Conservation (phyloP, 2,329 filamentous ascomycete genomes). For the Penicillium sp. region DNA sequence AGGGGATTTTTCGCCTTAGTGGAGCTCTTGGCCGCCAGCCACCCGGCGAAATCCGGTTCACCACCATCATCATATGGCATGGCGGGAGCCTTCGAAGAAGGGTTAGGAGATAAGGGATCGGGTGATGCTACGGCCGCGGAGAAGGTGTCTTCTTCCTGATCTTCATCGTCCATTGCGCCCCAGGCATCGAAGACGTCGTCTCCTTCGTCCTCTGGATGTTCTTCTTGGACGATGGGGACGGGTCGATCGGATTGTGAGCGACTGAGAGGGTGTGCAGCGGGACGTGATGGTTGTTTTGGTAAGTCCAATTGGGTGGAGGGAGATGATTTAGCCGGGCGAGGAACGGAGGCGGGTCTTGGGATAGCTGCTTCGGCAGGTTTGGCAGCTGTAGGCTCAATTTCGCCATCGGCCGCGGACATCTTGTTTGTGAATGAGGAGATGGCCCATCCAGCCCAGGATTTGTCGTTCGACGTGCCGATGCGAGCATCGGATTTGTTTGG, state of each 20-base stretch:
- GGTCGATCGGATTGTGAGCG: conserved; percentile 43
- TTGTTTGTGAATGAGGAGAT: conserved; percentile 99
- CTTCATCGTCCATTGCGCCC: conserved; percentile 63
- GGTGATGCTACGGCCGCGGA: conserved; percentile 33
- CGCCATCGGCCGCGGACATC: conserved; percentile 75
- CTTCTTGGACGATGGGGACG: conserved; percentile 46
- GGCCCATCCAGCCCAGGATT: conserved; percentile 91
- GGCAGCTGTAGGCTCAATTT: conserved; percentile 67
- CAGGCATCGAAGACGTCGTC: conserved; percentile 71
- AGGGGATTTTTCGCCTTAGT: conserved; percentile 70
- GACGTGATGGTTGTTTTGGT: conserved; percentile 24
- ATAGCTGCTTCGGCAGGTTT: conserved; percentile 44
- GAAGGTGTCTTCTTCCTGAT: conserved; percentile 45
- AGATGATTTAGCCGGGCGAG: conserved; percentile 39
- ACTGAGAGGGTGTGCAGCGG: conserved; percentile 29
- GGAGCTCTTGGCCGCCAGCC: conserved; percentile 81
- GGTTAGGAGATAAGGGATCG: conserved; percentile 23
- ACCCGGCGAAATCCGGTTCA: conserved; percentile 94
- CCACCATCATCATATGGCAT: conserved; percentile 74
- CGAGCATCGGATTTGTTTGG: conserved; percentile 56
- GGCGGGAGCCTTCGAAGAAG: conserved; percentile 34
- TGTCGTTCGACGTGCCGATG: conserved; percentile 73
- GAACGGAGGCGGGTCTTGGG: conserved; percentile 49
- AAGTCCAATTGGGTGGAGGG: conserved; percentile 24
- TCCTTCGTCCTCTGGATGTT: conserved; percentile 49